Evolutionary conservation across 768 basidiomycete species (phyloP), one percentile per base, ranked within the genome.

Genomic region (Kwoniella heveanensis): DNA sequence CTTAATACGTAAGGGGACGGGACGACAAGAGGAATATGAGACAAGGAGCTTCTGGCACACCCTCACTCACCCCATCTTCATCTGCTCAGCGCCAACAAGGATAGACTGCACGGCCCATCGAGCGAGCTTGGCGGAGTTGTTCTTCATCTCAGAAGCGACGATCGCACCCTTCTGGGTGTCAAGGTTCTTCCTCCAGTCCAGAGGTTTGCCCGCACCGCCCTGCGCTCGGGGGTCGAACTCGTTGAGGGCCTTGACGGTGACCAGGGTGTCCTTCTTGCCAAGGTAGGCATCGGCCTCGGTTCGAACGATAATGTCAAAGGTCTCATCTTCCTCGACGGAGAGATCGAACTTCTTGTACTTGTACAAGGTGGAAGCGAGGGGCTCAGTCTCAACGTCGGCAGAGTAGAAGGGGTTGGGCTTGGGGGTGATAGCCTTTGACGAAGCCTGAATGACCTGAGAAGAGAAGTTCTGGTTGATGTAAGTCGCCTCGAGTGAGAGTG

Each of bases 61-160:
- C 2, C 22, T 5, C 26, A 85, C 88, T 62, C 70, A 95, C 92
- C 94, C 95, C 77, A 98, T 92, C 83, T 98, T 99, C 88, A 98
- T 89, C 65, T 88, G 82, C 54, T 98, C 96, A 22, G 93, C 95
- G 48, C 96, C 96, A 48, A 96, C 92, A 36, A 99, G 83, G 39
- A 97, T 85, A 76, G 90, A 90, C 83, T 97, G 93, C 19, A 97
- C 91, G 0, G 95, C 88, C 93, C 95, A 99, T 74, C 95, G 90
- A 21, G 94, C 93, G 27, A 99, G 85, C 80, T 99, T 99, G 83
- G 89, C 93, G 72, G 89, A 91, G 83, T 99, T 99, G 82, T 99
- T 99, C 84, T 98, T 99, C 96, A 98, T 98, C 84, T 99, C 96
- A 25, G 92, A 94, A 36, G 96, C 92, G 64, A 98, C 93, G 47